A percentile compares a stretch with the other conserved stretches of the same genome.
Evolutionary conservation across 305 asterid genomes (phyloP).

Genomic region (Solanum chacoense): DNA sequence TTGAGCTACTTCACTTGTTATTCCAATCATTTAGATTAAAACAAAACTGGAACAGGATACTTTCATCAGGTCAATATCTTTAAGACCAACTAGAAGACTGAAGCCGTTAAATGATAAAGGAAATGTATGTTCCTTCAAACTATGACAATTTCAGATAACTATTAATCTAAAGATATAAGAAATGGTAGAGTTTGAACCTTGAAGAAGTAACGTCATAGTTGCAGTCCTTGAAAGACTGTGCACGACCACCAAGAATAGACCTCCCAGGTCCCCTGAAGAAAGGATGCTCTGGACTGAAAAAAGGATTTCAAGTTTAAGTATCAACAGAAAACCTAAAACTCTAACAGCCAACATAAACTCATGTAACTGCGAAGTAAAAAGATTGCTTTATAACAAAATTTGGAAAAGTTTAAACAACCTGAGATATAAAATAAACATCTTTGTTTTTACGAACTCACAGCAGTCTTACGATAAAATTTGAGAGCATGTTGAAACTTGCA

Average conservation of each 20-base stretch:
- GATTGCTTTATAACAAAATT: neutral
- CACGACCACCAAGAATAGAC: constrained; percentile 77
- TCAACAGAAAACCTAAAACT: neutral
- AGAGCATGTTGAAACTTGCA: neutral
- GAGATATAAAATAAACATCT: neutral
- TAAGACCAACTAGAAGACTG: neutral
- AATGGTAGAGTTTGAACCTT: constrained; percentile 32
- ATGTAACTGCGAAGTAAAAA: neutral
- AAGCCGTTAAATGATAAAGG: neutral
- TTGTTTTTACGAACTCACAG: neutral
- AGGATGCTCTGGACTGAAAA: constrained; percentile 76
- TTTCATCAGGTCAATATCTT: neutral
- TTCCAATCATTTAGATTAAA: neutral
- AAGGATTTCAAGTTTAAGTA: neutral
- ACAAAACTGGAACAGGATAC: neutral
- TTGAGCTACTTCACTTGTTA: neutral
- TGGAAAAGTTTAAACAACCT: neutral
- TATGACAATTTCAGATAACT: neutral
- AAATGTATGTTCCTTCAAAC: neutral
- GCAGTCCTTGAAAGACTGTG: constrained; percentile 44
- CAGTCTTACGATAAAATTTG: neutral
- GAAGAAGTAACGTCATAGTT: constrained; percentile 47
- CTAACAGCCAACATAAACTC: neutral
- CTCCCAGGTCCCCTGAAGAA: constrained; percentile 67
- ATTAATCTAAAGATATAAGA: neutral